Conservation (phyloP, 2,329 filamentous ascomycete species). For the Sporothrix euskadiensis region DNA sequence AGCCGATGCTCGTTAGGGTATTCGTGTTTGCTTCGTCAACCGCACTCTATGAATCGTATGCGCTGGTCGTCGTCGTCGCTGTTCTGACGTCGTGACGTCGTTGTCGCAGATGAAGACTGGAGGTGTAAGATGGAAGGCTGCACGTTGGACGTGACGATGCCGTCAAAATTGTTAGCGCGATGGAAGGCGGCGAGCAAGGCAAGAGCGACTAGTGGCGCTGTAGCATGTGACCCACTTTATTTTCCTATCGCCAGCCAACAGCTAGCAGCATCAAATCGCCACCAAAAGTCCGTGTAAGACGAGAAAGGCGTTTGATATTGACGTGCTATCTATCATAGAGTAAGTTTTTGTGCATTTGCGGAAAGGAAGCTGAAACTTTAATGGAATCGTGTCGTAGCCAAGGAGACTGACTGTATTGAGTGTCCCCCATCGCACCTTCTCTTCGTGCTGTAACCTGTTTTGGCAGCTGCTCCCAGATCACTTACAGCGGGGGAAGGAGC, state of each 20-base stretch:
- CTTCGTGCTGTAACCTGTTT: neutral
- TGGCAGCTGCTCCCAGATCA: neutral
- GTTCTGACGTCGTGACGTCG: neutral
- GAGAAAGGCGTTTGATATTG: neutral
- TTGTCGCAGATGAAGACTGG: neutral
- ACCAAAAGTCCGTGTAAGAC: neutral
- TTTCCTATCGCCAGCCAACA: neutral
- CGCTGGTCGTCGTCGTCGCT: neutral
- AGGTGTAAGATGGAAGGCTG: neutral
- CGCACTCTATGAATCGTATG: neutral
- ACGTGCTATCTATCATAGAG: neutral
- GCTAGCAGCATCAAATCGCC: neutral
- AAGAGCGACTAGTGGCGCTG: conserved; percentile 1
- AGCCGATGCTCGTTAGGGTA: neutral
- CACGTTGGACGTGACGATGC: neutral
- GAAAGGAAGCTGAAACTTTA: too few species aligned
- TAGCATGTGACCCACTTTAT: conserved; percentile 1
- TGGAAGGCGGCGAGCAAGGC: conserved; percentile 6
- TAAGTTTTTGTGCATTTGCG: neutral
- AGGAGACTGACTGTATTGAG: too few species aligned
- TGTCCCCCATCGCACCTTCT: neutral
- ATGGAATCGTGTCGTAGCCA: too few species aligned
- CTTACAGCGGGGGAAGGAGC: neutral
- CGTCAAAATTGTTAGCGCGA: conserved; percentile 17
- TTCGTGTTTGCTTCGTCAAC: neutral